These are phyloP conservation scores for Eucalyptus marginata DNA, from an alignment of 345 rosid genomes.

Conservation along the genomic window DNA sequence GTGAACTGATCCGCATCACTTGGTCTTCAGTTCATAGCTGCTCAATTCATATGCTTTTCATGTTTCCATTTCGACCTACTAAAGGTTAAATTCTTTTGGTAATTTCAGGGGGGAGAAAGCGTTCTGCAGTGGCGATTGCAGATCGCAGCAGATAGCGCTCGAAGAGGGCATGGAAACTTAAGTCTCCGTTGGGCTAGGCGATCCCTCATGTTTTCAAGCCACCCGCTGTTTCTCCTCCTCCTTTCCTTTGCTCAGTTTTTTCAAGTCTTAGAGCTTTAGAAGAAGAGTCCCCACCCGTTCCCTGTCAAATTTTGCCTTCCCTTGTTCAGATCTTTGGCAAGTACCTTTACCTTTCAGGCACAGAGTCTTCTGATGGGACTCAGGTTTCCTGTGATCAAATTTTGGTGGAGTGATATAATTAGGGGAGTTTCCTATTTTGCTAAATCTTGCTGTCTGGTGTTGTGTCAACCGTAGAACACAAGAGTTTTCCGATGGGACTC, in stretches of 20 bases:
- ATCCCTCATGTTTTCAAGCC: not conserved
- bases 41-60: not conserved
- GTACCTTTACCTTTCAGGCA: not conserved
- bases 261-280: not conserved
- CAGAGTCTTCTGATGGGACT: not conserved
- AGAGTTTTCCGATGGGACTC: not conserved
- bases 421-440: not conserved
- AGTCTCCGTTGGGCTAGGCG: not conserved
- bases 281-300: not conserved
- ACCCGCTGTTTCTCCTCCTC: not conserved
- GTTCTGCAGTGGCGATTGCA: slow-evolving; percentile 85
- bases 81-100: not conserved
- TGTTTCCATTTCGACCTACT: not conserved
- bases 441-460: not conserved
- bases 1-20: not conserved
- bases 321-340: not conserved
- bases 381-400: not conserved
- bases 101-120: slow-evolving; percentile 77
- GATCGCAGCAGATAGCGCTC: slow-evolving; percentile 53
- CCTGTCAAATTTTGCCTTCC: not conserved
- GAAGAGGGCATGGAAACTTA: slow-evolving; percentile 20
- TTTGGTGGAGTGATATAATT: not conserved
- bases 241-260: not conserved
- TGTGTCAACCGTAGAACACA: not conserved
- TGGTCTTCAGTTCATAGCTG: not conserved